Conservation (phyloP, 106 monocot genomes). For the Dactylorhiza incarnata region DNA sequence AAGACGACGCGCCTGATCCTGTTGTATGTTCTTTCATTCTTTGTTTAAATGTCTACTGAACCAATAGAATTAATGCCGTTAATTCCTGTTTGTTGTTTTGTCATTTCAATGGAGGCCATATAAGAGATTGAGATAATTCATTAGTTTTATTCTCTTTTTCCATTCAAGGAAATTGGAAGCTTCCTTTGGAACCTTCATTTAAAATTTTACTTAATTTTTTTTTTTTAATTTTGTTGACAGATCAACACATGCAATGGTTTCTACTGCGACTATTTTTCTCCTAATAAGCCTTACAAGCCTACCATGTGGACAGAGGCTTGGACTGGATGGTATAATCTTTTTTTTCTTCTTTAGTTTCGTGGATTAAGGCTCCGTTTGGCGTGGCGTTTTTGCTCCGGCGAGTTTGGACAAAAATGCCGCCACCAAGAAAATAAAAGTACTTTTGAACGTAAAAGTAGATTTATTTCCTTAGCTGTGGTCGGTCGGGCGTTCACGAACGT, state of each 20-base stretch:
- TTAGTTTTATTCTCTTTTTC: neutral
- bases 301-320: conserved; percentile 95
- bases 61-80: neutral
- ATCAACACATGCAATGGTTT: conserved; percentile 89
- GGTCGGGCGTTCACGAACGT: too few relatives aligned
- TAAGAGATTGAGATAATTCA: neutral
- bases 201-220: neutral
- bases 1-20: conserved; percentile 97
- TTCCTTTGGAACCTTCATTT: neutral
- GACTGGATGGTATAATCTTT: conserved; percentile 69
- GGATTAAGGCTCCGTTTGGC: neutral
- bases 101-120: neutral
- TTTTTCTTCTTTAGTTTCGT: neutral
- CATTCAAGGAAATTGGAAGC: conserved; percentile 2
- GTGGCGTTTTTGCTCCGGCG: too few relatives aligned
- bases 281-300: conserved; percentile 79
- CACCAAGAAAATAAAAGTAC: too few relatives aligned
- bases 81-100: neutral
- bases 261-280: conserved; percentile 77
- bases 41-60: neutral
- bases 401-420: too few relatives aligned
- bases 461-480: too few relatives aligned
- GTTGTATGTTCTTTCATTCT: conserved; percentile 42
- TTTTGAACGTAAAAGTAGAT: too few relatives aligned
- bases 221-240: conserved; percentile 22